Base-by-base conservation (phyloP, 176 grass and related monocot genomes). In the Zea mays region DNA sequence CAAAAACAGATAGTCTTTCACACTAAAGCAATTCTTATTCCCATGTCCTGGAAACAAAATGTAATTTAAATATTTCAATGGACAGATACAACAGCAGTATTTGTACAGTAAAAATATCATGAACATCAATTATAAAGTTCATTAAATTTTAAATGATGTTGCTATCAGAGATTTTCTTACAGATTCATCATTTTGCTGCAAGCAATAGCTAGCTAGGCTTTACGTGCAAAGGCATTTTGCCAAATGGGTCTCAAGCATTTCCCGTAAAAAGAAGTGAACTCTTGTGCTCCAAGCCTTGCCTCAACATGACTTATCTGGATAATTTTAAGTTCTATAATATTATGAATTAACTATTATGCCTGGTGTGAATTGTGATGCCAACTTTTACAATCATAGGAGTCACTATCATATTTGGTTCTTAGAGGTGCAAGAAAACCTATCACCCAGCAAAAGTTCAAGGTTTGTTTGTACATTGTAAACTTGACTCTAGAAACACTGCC, bases 391-490 rank as follows among this genome's bases (percentile, higher is more conserved):
- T 50, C 15, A 43, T 61, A 78, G 75, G 62, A 67, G 63, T 43
- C 78, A n/a, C 4, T 50, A 5, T 71, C 4, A 56, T 3, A 5
- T 45, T 71, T 81, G 55, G 19, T 58, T 43, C 3, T 7, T 38
- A 54, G 61, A 27, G 47, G 2, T 48, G 19, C 49, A 71, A 7
- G 39, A 5, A 45, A 44, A 15, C 14, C 10, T 34, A 36, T n/a
- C 15, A 48, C 37, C 7, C 78, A 71, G 33, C 19, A 71, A 71
- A 71, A 60, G 19, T 61, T 81, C 40, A 81, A 71, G 78, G 67
- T 71, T 14, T 13, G n/a, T 50, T 67, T 67, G 4, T 71, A 40
- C 21, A 3, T 41, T 36, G 3, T 71, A 6, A 45, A 47, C 21
- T 70, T 58, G 6, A 57, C 12, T 45, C 4, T 37, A 45, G 16